Percentiles rank a stretch among this genome's conserved stretches.
These are phyloP conservation scores for Apiospora kogelbergensis DNA, from an alignment of 2,329 filamentous ascomycete genomes.

Conservation along the genomic window DNA sequence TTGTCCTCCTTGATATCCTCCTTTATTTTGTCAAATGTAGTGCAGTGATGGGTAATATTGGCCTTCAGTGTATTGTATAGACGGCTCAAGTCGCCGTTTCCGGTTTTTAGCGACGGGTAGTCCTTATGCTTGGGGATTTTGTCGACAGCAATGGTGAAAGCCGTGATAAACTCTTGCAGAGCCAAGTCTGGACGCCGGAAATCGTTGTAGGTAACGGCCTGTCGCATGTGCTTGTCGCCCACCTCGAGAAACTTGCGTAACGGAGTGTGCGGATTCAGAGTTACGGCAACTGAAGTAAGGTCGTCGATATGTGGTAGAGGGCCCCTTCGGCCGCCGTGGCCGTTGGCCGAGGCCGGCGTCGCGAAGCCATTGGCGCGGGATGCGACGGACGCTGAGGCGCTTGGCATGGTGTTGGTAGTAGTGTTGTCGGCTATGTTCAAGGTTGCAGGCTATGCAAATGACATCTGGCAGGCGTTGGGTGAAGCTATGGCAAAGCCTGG, in stretches of 20 bases:
- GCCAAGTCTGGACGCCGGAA: slow-evolving; percentile 71
- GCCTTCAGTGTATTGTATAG: slow-evolving; percentile 51
- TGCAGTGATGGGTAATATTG: slow-evolving; percentile 47
- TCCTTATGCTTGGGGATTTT: slow-evolving; percentile 75
- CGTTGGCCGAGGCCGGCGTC: slow-evolving; percentile 10
- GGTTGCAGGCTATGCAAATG: neutral
- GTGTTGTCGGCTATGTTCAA: neutral
- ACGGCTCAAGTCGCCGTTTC: slow-evolving; percentile 47
- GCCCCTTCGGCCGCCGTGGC: slow-evolving; percentile 27
- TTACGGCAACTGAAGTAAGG: slow-evolving; percentile 44
- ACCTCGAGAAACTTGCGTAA: slow-evolving; percentile 53
- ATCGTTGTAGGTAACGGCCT: slow-evolving; percentile 61
- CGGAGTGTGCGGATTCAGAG: slow-evolving; percentile 49
- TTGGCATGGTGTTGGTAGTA: slow-evolving; percentile 17
- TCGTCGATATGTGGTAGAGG: slow-evolving; percentile 55
- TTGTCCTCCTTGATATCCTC: slow-evolving; percentile 64
- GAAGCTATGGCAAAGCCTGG: neutral
- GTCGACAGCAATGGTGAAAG: slow-evolving; percentile 76
- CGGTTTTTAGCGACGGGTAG: slow-evolving; percentile 62
- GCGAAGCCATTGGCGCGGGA: slow-evolving; percentile 16
- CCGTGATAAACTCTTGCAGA: slow-evolving; percentile 80
- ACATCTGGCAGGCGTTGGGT: neutral
- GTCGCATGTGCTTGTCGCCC: slow-evolving; percentile 53
- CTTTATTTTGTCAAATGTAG: slow-evolving; percentile 58
- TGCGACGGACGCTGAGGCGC: slow-evolving; percentile 18